phyloP scores from a whole-genome alignment of 129 eudicot genomes.

The Helianthus tuberosus region DNA sequence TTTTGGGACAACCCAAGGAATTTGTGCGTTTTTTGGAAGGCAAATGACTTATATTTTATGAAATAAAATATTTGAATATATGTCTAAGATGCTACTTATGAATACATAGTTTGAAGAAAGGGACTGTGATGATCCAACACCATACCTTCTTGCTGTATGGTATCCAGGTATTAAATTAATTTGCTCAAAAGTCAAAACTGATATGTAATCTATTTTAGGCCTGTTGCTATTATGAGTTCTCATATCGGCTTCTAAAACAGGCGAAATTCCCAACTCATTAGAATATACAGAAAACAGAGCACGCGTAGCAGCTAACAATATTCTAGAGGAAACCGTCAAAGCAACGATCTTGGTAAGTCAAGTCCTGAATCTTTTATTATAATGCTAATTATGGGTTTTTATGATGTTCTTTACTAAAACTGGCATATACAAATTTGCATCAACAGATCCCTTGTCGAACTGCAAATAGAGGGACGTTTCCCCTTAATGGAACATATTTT shows the following conservation, averaged over 20 bases:
- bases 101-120: conserved; percentile 44
- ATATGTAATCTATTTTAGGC: conserved; percentile 3
- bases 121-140: conserved; percentile 51
- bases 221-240: background rate
- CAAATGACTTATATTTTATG: background rate
- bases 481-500: conserved; percentile 81
- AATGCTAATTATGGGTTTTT: background rate
- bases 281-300: conserved; percentile 20
- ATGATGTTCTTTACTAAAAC: background rate
- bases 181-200: conserved; percentile 11
- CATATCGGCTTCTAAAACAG: conserved; percentile 19
- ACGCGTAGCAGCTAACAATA: conserved; percentile 12
- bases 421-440: conserved; percentile 1
- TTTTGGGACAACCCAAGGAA: background rate
- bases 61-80: conserved; percentile 4
- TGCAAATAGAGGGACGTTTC: conserved; percentile 59
- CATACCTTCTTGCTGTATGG: conserved; percentile 71
- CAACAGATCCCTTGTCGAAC: conserved; percentile 65
- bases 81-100: conserved; percentile 22
- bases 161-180: conserved; percentile 43
- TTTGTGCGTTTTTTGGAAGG: background rate
- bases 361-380: background rate
- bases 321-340: conserved; percentile 36
- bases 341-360: conserved; percentile 77
- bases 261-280: conserved; percentile 28